Evolutionary conservation across 768 basidiomycete genomes (phyloP), one percentile per base, ranked within the genome.

Genomic region (Xerocomus potaroensis): DNA sequence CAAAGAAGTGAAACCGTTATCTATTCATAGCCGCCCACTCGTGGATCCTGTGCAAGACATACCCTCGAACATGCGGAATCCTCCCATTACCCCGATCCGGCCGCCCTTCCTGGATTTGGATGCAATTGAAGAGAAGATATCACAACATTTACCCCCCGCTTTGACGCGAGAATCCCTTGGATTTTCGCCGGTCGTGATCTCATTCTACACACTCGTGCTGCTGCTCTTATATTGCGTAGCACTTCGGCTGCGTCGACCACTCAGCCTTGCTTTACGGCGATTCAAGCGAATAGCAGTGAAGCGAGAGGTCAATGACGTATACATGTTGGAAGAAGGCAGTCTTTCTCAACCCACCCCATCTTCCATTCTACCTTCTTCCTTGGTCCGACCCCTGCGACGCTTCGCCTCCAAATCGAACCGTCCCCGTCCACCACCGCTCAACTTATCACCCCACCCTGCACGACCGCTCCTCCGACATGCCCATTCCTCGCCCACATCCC

Each of bases 31-130:
- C 22, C 74, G 69, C 41, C 87, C 86, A 5, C 62, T 90, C n/a
- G 75, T 75, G 22, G 89, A 91, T 56, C 87, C 87, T 8, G 72
- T 87, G 45, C 82, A 87, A 43, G 78, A 82, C 53, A 73, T 81
- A 36, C 76, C 81, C 19, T 68, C 78, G 45, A 66, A 72, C 33
- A 67, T 69, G 36, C 77, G 76, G 16, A 54, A 66, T 27, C 55
- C 58, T 3, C 81, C 79, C 27, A 73, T 86, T 46, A 70, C 77
- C 49, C 83, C 80, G 11, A 84, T 84, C 45, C 78, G 80, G 5
- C 83, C 83, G 1, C 75, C 78, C 1, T 80, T 83, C 54, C 62
- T 80, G 39, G 75, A 76, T 46, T 60, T 87, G 16, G 75, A 77
- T 37, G 74, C 69, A 11, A 69, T 87, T 35, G 86, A 88, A 59